A percentile compares a stretch with the other conserved stretches of the same genome.
These are phyloP conservation scores for Podila minutissima DNA, from an alignment of 192 early-diverging fungal genomes.

Conservation along the genomic window DNA sequence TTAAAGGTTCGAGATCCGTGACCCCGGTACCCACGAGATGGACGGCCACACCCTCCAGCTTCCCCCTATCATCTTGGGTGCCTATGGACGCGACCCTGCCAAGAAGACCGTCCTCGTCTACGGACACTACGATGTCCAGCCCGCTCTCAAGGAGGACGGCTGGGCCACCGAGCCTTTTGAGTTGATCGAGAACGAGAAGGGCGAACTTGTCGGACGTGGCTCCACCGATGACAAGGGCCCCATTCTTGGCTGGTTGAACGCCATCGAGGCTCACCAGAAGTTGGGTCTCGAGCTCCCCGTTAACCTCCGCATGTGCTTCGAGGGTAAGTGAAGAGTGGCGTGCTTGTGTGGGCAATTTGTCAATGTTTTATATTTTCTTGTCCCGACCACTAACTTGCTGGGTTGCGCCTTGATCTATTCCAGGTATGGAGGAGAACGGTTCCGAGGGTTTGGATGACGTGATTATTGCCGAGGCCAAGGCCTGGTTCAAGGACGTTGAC, in stretches of 20 bases:
- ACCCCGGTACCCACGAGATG: slow-evolving; percentile 87
- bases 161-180: slow-evolving; percentile 95
- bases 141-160: slow-evolving; percentile 84
- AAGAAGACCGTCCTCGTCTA: slow-evolving; percentile 98
- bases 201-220: slow-evolving; percentile 90
- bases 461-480: slow-evolving; percentile 86
- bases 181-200: slow-evolving; percentile 85
- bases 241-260: slow-evolving; percentile 97
- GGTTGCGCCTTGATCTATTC: not conserved
- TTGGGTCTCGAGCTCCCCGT: slow-evolving; percentile 92
- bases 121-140: slow-evolving; percentile 99
- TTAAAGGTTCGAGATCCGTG: slow-evolving; percentile 62
- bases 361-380: slow-evolving; percentile 1
- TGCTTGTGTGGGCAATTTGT: slow-evolving; percentile 21
- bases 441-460: slow-evolving; percentile 95
- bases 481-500: slow-evolving; percentile 92
- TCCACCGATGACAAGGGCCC: slow-evolving; percentile 98
- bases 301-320: slow-evolving; percentile 97
- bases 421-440: slow-evolving; percentile 76
- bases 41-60: slow-evolving; percentile 83
- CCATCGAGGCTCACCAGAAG: slow-evolving; percentile 92
- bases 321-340: slow-evolving; percentile 83
- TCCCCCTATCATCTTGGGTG: slow-evolving; percentile 92
- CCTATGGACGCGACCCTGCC: slow-evolving; percentile 87
- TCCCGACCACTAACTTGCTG: not conserved